These are phyloP conservation scores for Hordeum pubiflorum DNA, from an alignment of 202 grass and related monocot species.

Conservation along the genomic window DNA sequence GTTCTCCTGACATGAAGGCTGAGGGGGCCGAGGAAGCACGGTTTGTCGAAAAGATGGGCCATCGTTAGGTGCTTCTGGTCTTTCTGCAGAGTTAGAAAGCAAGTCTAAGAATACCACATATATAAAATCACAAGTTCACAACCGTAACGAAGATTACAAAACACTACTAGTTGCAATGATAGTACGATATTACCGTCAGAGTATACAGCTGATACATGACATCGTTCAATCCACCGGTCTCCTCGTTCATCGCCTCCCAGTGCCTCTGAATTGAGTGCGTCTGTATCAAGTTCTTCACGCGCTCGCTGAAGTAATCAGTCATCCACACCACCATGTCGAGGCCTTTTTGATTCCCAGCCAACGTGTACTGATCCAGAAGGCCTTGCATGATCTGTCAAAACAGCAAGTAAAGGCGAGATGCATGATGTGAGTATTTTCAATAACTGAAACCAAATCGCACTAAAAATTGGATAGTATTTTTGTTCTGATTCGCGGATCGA, in stretches of 20 bases:
- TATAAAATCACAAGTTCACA: neutral
- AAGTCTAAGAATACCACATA: neutral
- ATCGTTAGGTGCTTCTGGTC: slow-evolving; percentile 52
- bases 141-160: neutral
- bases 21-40: slow-evolving; percentile 63
- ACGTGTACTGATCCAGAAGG: slow-evolving; percentile 56
- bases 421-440: neutral
- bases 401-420: neutral
- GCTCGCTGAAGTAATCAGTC: slow-evolving; percentile 58
- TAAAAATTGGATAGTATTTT: neutral
- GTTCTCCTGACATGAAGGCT: slow-evolving; percentile 39
- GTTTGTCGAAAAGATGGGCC: slow-evolving; percentile 71
- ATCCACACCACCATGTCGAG: slow-evolving; percentile 51
- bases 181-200: slow-evolving; percentile 40
- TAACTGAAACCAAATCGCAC: neutral
- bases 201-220: slow-evolving; percentile 56
- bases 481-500: slow-evolving; percentile 16
- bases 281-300: slow-evolving; percentile 56
- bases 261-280: slow-evolving; percentile 58
- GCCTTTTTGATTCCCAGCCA: slow-evolving; percentile 36
- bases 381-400: slow-evolving; percentile 61
- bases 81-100: slow-evolving; percentile 23
- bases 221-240: slow-evolving; percentile 62
- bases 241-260: slow-evolving; percentile 56
- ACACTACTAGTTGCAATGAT: neutral